Evolutionary conservation across 164 flowering plant genomes (phyloP), one percentile per base, ranked within the genome.

Genomic region (Aristolochia californica): DNA sequence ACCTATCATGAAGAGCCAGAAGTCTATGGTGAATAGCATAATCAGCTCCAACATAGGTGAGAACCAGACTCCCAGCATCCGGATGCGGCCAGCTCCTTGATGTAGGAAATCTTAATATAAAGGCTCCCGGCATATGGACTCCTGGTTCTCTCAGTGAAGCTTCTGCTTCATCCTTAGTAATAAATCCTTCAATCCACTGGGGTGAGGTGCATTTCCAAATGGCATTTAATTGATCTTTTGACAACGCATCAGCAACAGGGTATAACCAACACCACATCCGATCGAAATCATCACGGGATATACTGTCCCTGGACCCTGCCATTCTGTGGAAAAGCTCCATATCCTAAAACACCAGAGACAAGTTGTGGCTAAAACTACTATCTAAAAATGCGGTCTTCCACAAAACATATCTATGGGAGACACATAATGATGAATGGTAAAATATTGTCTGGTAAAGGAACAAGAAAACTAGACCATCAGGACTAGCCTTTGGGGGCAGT

Each of bases 61-160:
- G 91, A 64, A 90, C 62, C 69, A 94, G 75, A 70, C 78, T 76
- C 57, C 97, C 99, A n/a, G 99, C 90, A 72, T 94, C 99, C 43
- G 99, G 99, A 59, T 94, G 99, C 38, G 99, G 99, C 99, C 99
- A 94, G 74, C 90, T 85, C 66, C 97, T 75, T 61, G 98, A 82
- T 34, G 94, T 81, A 26, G 98, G 97, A 67, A 93, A 93, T 55
- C 99, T 77, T 27, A 93, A 75, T n/a, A 85, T 57, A 75, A 89
- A 93, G 22, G 96, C 85, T 22, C 98, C 97, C 16, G 94, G 85
- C 16, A 74, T 85, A 62, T 80, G 90, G 63, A 77, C 68, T 27
- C 83, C 80, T 59, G 80, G 73, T 55, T 77, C 73, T 24, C 72
- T 80, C 64, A 94, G 90, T 43, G 95, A 81, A 65, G 68, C 57